Evolutionary conservation across 441 rosid species (phyloP).

Genomic region (Biscutella laevigata): DNA sequence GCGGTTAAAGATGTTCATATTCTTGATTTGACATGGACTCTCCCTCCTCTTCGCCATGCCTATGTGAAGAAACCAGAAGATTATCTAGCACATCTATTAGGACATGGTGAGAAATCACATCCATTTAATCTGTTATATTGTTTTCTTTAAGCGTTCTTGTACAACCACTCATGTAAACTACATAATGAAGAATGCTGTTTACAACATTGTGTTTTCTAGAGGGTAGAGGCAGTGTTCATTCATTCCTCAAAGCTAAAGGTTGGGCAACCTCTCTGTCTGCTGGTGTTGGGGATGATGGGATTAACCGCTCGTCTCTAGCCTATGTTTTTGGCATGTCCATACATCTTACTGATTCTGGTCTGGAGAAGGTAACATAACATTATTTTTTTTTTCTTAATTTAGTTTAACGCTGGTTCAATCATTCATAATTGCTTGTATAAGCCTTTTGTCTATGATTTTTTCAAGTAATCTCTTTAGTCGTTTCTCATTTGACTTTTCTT

Average conservation of each 20-base stretch:
- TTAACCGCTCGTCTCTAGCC: constrained; percentile 77
- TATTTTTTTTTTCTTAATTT: background rate
- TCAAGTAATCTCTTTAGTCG: background rate
- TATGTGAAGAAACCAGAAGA: constrained; percentile 92
- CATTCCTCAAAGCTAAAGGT: constrained; percentile 71
- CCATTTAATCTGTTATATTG: background rate
- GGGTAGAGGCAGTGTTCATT: constrained; percentile 95
- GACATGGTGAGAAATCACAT: constrained; percentile 58
- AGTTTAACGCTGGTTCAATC: constrained; percentile 1
- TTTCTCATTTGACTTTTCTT: background rate
- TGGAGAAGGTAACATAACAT: constrained; percentile 56
- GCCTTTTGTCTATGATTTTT: background rate
- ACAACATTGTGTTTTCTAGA: constrained; percentile 42
- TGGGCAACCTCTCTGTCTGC: constrained; percentile 88
- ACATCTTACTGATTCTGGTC: constrained; percentile 82
- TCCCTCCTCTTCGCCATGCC: constrained; percentile 80
- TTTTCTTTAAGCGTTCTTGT: constrained; percentile 7
- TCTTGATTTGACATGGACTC: constrained; percentile 77
- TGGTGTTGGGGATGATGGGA: constrained; percentile 91
- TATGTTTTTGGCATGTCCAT: constrained; percentile 85
- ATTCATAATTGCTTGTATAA: background rate
- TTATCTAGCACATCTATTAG: constrained; percentile 85
- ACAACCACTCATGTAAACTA: background rate
- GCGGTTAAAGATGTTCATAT: constrained; percentile 89
- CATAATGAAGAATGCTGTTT: constrained; percentile 11